Conservation (phyloP, 2,329 filamentous ascomycete species). For the Apiospora kogelbergensis region DNA sequence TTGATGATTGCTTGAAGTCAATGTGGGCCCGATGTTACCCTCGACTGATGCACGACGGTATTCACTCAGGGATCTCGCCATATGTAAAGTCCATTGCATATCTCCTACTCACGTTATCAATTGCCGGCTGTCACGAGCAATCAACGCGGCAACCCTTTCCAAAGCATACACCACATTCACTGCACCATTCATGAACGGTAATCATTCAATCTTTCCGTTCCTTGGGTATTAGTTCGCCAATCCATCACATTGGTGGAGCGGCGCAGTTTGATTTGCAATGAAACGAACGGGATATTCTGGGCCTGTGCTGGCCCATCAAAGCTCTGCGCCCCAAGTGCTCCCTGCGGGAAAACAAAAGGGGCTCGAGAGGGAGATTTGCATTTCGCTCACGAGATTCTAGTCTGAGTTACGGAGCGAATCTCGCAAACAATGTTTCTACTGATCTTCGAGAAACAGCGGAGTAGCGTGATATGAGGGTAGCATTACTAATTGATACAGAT, state of each 20-base stretch:
- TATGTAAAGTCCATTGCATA: not conserved
- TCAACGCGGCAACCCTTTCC: not conserved
- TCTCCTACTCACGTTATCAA: not conserved
- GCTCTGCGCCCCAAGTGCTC: not conserved
- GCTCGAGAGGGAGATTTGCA: not conserved
- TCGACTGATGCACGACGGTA: too few species aligned
- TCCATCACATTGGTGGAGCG: not conserved
- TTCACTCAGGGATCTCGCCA: too few species aligned
- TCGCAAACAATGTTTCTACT: not conserved
- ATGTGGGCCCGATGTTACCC: not conserved
- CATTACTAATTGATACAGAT: not conserved
- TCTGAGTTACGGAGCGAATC: not conserved
- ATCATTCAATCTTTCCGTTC: too few species aligned
- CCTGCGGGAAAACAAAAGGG: not conserved
- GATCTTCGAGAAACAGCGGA: not conserved
- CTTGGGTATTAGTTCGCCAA: not conserved
- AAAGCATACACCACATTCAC: not conserved
- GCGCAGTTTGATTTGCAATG: slow-evolving; percentile 7
- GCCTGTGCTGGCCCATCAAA: not conserved
- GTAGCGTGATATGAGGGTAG: not conserved
- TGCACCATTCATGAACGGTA: not conserved
- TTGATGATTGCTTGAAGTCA: not conserved
- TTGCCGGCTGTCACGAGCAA: not conserved
- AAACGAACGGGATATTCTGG: not conserved
- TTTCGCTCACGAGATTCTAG: not conserved